Percentiles rank a stretch among this genome's conserved stretches.
phyloP scores from a whole-genome alignment of 129 eudicot genomes.

The Artemisia tridentata region DNA sequence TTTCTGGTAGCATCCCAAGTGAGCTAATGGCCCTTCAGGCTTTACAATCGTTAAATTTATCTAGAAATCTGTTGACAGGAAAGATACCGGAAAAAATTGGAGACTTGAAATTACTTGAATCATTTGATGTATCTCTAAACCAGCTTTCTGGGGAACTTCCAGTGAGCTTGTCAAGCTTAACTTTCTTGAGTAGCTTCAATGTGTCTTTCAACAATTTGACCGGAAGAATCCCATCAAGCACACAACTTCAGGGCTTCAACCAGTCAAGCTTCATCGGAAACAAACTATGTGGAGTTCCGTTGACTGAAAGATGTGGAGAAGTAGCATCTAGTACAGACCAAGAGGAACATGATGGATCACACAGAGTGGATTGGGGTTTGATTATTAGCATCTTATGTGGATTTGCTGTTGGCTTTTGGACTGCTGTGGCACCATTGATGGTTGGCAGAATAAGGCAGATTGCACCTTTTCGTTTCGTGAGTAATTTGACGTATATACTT shows the following conservation, averaged over 20 bases:
- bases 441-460: background rate
- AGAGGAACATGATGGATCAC: background rate
- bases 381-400: constrained; percentile 12
- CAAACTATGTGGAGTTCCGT: constrained; percentile 35
- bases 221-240: constrained; percentile 35
- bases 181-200: constrained; percentile 25
- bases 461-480: background rate
- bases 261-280: constrained; percentile 33
- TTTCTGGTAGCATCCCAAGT: constrained; percentile 27
- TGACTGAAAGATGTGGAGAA: constrained; percentile 5
- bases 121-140: constrained; percentile 34
- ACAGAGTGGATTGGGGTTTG: constrained; percentile 10
- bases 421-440: background rate
- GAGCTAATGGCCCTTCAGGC: constrained; percentile 24
- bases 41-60: constrained; percentile 20
- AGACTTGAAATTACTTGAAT: constrained; percentile 24
- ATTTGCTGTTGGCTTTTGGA: constrained; percentile 9
- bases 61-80: constrained; percentile 35
- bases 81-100: constrained; percentile 33
- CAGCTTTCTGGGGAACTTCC: constrained; percentile 35
- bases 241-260: constrained; percentile 34
- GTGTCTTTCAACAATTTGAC: constrained; percentile 33
- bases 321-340: background rate
- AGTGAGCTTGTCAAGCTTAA: constrained; percentile 19
- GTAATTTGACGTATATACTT: background rate